Conservation (phyloP, 73 alveolate genomes). For the Stentor coeruleus region DNA sequence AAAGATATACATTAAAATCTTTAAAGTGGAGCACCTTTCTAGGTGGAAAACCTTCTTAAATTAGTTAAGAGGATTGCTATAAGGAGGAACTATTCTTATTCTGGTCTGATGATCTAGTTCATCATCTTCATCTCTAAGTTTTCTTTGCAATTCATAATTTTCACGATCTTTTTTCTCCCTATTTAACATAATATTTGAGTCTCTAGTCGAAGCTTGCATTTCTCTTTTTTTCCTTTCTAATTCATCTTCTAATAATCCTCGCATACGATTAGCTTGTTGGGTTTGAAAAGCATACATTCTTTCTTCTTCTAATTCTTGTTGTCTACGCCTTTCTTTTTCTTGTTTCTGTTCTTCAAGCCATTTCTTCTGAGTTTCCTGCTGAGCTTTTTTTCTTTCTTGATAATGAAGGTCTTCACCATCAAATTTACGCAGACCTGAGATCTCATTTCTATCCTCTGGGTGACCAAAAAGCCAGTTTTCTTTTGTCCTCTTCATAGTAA, state of each 20-base stretch:
- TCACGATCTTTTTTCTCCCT: not conserved
- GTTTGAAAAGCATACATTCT: slow-evolving; percentile 17
- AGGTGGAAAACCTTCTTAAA: too few species aligned
- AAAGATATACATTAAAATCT: too few species aligned
- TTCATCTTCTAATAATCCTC: slow-evolving; percentile 24
- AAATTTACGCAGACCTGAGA: slow-evolving; percentile 13
- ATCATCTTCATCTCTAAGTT: slow-evolving; percentile 9
- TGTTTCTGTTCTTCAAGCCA: slow-evolving; percentile 25
- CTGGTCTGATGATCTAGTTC: too few species aligned
- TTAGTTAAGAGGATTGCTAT: too few species aligned
- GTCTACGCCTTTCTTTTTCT: not conserved
- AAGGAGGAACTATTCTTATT: too few species aligned
- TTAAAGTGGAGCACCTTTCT: too few species aligned
- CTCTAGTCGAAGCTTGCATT: slow-evolving; percentile 20
- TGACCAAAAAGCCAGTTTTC: slow-evolving; percentile 14
- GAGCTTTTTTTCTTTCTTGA: slow-evolving; percentile 19
- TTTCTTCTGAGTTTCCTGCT: not conserved
- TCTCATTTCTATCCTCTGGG: not conserved
- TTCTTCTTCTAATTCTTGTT: slow-evolving; percentile 28
- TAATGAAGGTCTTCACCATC: slow-evolving; percentile 27
- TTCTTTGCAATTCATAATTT: not conserved
- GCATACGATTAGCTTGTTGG: not conserved
- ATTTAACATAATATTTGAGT: not conserved
- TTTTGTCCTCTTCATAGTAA: slow-evolving; percentile 22
- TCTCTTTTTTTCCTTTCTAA: slow-evolving; percentile 24